Percentiles rank a stretch among this genome's conserved stretches.
These are phyloP conservation scores for Auricularia heimuer DNA, from an alignment of 768 basidiomycete species.

Conservation along the genomic window DNA sequence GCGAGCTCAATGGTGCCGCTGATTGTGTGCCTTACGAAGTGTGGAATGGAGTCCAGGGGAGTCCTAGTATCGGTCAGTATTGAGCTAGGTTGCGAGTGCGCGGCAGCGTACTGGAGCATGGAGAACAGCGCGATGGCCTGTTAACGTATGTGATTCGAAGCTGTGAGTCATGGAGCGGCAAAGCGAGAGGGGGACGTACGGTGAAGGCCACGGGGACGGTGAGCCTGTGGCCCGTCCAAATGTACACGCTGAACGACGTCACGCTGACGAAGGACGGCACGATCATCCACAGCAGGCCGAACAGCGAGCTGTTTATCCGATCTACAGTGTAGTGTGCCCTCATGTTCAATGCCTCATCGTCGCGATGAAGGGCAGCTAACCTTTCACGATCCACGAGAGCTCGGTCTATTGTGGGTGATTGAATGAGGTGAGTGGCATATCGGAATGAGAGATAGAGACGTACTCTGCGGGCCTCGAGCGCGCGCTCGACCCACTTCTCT, in stretches of 20 bases:
- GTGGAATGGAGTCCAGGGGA: slow-evolving; percentile 63
- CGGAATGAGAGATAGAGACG: slow-evolving; percentile 49
- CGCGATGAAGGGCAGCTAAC: neutral
- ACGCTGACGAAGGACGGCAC: slow-evolving; percentile 77
- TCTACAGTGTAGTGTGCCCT: slow-evolving; percentile 24
- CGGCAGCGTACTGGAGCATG: slow-evolving; percentile 45
- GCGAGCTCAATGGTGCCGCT: slow-evolving; percentile 22
- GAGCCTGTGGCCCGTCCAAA: slow-evolving; percentile 62
- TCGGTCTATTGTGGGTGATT: neutral
- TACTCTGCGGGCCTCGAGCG: slow-evolving; percentile 48
- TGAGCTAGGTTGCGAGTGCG: no score
- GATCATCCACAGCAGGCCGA: slow-evolving; percentile 59
- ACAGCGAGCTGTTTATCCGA: slow-evolving; percentile 63
- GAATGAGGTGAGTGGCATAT: no score
- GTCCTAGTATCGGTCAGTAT: neutral
- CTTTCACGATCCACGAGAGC: slow-evolving; percentile 6
- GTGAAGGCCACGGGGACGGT: slow-evolving; percentile 81
- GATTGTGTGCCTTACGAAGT: slow-evolving; percentile 62
- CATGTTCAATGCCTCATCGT: neutral
- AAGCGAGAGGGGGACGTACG: slow-evolving; percentile 23
- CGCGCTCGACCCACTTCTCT: slow-evolving; percentile 60
- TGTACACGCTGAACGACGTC: slow-evolving; percentile 65
- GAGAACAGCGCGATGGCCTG: slow-evolving; percentile 72
- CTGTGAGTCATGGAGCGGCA: neutral
- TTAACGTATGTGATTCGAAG: neutral